Evolutionary conservation across 495 filamentous ascomycete species (phyloP).

Genomic region (Viridothelium virens): DNA sequence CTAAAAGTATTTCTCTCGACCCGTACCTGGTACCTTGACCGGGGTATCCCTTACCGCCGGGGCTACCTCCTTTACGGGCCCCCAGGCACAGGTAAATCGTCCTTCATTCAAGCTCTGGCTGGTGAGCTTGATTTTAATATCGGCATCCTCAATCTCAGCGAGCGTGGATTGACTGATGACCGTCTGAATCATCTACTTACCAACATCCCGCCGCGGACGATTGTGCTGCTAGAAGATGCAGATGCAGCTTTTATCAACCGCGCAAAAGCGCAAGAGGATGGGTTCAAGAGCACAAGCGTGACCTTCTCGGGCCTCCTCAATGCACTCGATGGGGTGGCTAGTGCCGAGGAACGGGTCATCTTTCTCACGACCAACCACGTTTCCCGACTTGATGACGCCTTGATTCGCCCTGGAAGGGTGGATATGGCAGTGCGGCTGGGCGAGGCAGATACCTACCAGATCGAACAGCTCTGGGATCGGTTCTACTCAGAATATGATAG

Average conservation of each 20-base stretch:
- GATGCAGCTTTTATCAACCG: conserved; percentile 87
- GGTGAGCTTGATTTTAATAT: conserved; percentile 91
- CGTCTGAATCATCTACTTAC: conserved; percentile 80
- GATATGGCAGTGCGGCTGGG: conserved; percentile 90
- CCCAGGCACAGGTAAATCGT: conserved; percentile 90
- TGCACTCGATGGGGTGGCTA: conserved; percentile 89
- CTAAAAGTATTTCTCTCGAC: conserved; percentile 73
- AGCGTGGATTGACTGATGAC: conserved; percentile 89
- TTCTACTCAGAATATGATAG: conserved; percentile 82
- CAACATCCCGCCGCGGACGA: conserved; percentile 75
- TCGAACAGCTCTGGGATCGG: conserved; percentile 80
- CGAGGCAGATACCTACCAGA: conserved; percentile 77
- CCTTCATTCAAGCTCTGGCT: conserved; percentile 90
- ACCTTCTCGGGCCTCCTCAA: conserved; percentile 94
- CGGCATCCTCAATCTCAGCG: conserved; percentile 86
- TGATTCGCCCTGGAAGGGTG: conserved; percentile 84
- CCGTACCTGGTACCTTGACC: conserved; percentile 83
- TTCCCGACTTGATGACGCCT: conserved; percentile 76
- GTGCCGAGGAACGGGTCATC: conserved; percentile 84
- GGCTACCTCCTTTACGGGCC: conserved; percentile 93
- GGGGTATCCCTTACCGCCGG: conserved; percentile 88
- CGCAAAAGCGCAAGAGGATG: conserved; percentile 64
- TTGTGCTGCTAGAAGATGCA: conserved; percentile 87
- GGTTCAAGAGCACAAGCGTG: conserved; percentile 82
- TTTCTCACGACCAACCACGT: conserved; percentile 95